Conservation (phyloP, 164 flowering plant genomes). For the Vitis rupestris region DNA sequence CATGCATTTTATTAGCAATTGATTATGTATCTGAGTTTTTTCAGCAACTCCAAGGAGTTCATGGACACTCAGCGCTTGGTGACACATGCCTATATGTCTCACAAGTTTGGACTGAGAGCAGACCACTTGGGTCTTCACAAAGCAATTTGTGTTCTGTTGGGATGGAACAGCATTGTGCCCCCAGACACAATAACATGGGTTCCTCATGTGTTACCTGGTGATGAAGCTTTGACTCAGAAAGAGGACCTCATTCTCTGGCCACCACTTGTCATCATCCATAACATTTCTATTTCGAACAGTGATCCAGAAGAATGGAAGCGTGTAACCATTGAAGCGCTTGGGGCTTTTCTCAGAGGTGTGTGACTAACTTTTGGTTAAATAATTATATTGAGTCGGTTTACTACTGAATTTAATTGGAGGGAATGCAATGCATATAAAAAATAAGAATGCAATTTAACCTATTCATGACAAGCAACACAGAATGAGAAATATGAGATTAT, state of each 20-base stretch:
- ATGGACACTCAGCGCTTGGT: slow-evolving; percentile 32
- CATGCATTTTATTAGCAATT: not conserved
- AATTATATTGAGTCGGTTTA: no score
- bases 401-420: no score
- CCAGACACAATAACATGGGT: slow-evolving; percentile 26
- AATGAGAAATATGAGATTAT: no score
- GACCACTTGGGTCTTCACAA: slow-evolving; percentile 40
- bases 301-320: slow-evolving; percentile 22
- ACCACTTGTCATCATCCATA: slow-evolving; percentile 33
- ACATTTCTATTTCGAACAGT: slow-evolving; percentile 20
- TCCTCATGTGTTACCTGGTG: slow-evolving; percentile 25
- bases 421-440: not conserved
- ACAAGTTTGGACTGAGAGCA: slow-evolving; percentile 29
- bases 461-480: no score
- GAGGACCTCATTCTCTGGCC: slow-evolving; percentile 49
- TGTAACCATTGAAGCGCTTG: slow-evolving; percentile 26
- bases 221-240: slow-evolving; percentile 36
- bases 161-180: slow-evolving; percentile 30
- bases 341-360: slow-evolving; percentile 36
- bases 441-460: no score
- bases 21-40: slow-evolving; percentile 7
- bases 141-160: slow-evolving; percentile 43
- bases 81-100: slow-evolving; percentile 37
- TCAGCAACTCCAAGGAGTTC: slow-evolving; percentile 41
- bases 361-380: not conserved